Conservation (phyloP, 305 asterid species). For the Fraxinus latifolia region DNA sequence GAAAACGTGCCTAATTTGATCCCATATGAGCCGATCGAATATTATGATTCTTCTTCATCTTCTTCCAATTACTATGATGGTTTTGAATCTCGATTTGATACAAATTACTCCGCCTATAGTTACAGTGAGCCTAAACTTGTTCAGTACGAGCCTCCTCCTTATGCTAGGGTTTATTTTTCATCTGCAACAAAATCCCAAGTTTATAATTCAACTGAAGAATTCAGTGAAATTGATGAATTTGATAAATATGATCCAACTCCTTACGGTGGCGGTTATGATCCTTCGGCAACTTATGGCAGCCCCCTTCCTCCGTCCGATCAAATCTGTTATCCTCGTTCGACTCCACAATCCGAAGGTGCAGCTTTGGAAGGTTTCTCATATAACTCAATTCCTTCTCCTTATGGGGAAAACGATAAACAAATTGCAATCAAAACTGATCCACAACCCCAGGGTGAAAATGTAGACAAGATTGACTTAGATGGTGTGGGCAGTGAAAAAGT, state of each 20-base stretch:
- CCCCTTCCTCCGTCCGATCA: slow-evolving; percentile 71
- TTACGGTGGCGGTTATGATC: slow-evolving; percentile 72
- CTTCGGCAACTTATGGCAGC: slow-evolving; percentile 50
- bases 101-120: slow-evolving; percentile 19
- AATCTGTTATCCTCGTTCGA: slow-evolving; percentile 60
- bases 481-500: slow-evolving; percentile 4
- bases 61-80: slow-evolving; percentile 23
- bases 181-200: slow-evolving; percentile 33
- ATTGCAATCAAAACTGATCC: slow-evolving; percentile 18
- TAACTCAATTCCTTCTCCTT: slow-evolving; percentile 44
- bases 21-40: slow-evolving; percentile 20
- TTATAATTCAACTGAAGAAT: slow-evolving; percentile 35
- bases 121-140: slow-evolving; percentile 34
- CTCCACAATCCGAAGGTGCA: slow-evolving; percentile 20
- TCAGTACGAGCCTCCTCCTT: slow-evolving; percentile 34
- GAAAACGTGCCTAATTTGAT: slow-evolving; percentile 21
- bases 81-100: slow-evolving; percentile 18
- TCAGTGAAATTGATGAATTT: slow-evolving; percentile 39
- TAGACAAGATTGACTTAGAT: slow-evolving; percentile 4
- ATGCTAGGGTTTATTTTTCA: slow-evolving; percentile 19
- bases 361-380: slow-evolving; percentile 31
- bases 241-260: slow-evolving; percentile 77
- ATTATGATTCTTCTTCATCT: slow-evolving; percentile 1
- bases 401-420: slow-evolving; percentile 32
- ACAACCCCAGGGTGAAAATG: slow-evolving; percentile 16